Conservation (phyloP, 106 monocot genomes). For the Triglochin maritima region DNA sequence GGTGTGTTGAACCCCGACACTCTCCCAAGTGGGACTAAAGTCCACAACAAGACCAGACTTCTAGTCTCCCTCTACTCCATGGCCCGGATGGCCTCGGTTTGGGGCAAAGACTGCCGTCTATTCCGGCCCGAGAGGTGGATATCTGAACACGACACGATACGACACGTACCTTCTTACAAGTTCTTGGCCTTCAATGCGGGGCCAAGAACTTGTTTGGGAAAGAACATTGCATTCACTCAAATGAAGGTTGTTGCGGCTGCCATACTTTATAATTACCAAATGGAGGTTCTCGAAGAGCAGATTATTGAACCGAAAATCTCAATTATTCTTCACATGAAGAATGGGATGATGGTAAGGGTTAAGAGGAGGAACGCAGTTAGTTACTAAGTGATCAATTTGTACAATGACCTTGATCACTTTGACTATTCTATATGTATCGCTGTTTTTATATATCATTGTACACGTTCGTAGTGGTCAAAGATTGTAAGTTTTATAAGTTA, state of each 20-base stretch:
- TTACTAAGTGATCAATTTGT: too few relatives aligned
- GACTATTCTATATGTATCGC: too few relatives aligned
- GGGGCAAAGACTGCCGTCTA: constrained; percentile 62
- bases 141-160: constrained; percentile 14
- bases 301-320: constrained; percentile 34
- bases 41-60: neutral
- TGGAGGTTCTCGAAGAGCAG: constrained; percentile 19
- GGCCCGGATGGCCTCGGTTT: constrained; percentile 47
- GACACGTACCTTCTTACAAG: constrained; percentile 40
- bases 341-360: constrained; percentile 50
- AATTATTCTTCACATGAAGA: constrained; percentile 46
- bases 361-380: neutral
- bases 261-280: constrained; percentile 21
- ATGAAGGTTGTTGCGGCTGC: constrained; percentile 46
- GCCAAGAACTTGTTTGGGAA: constrained; percentile 52
- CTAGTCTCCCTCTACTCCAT: constrained; percentile 30
- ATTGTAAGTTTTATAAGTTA: too few relatives aligned
- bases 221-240: constrained; percentile 39
- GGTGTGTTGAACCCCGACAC: constrained; percentile 12
- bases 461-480: too few relatives aligned
- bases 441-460: too few relatives aligned
- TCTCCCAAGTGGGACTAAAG: constrained; percentile 33
- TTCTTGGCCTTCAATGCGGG: constrained; percentile 45
- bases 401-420: too few relatives aligned
- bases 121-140: constrained; percentile 69